Conservation (phyloP, 805 yeast genomes). For the Scheffersomyces ergatensis region DNA sequence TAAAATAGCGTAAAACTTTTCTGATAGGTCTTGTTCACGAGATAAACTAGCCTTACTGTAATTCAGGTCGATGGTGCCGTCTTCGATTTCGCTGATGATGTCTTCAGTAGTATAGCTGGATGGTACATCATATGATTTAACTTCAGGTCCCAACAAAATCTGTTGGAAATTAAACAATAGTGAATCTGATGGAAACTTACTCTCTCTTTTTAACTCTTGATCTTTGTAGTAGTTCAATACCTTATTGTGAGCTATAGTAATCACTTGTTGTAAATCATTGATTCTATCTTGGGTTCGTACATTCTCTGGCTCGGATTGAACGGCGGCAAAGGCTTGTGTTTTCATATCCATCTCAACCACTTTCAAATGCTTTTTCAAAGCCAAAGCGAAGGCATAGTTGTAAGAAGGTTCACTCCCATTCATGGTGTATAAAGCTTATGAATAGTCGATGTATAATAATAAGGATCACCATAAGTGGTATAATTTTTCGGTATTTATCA, state of each 20-base stretch:
- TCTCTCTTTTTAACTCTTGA: slow-evolving; percentile 7
- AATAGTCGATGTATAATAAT: no score
- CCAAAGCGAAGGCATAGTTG: slow-evolving; percentile 23
- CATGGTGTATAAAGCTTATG: slow-evolving; percentile 7
- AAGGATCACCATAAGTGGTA: no score
- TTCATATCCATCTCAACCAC: slow-evolving; percentile 8
- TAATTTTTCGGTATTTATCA: no score
- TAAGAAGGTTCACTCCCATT: slow-evolving; percentile 7
- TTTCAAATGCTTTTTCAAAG: slow-evolving; percentile 19
- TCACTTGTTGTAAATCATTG: slow-evolving; percentile 4
- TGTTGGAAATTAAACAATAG: slow-evolving; percentile 11
- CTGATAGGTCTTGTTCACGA: slow-evolving; percentile 13
- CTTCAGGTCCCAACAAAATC: slow-evolving; percentile 18
- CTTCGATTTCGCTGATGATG: slow-evolving; percentile 14
- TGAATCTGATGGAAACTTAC: slow-evolving; percentile 5
- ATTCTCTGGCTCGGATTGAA: not conserved
- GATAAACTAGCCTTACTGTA: not conserved
- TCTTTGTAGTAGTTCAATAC: slow-evolving; percentile 12
- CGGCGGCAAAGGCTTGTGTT: no score
- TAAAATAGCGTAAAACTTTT: slow-evolving; percentile 15
- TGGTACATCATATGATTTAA: slow-evolving; percentile 8
- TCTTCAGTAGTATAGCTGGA: slow-evolving; percentile 12
- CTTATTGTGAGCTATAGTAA: slow-evolving; percentile 11
- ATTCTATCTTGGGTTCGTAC: not conserved
- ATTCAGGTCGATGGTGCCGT: slow-evolving; percentile 1